A percentile compares a stretch with the other conserved stretches of the same genome.
phyloP scores from a whole-genome alignment of 306 rosid genomes.

The Vigna unguiculata region DNA sequence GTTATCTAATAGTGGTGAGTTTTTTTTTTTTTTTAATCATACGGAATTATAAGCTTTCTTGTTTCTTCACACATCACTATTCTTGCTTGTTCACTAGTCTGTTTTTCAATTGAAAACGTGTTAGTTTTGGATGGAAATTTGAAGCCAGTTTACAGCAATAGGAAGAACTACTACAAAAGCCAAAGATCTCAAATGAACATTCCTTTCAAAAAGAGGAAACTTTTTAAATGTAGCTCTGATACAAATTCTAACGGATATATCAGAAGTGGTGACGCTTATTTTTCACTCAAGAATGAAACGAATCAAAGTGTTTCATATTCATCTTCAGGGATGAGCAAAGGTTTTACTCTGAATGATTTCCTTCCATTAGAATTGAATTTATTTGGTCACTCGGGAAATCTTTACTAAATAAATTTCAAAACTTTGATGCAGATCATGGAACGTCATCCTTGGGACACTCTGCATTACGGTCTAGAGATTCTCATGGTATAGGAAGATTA shows the following conservation, averaged over 20 bases:
- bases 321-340: constrained; percentile 56
- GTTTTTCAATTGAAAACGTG: constrained; percentile 34
- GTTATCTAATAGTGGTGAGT: constrained; percentile 62
- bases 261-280: constrained; percentile 49
- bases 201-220: constrained; percentile 91
- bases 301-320: constrained; percentile 58
- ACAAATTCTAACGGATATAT: constrained; percentile 57
- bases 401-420: constrained; percentile 31
- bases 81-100: constrained; percentile 34
- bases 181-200: constrained; percentile 81
- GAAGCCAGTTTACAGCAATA: constrained; percentile 58
- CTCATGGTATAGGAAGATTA: constrained; percentile 75
- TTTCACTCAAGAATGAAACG: constrained; percentile 53
- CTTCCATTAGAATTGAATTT: constrained; percentile 30
- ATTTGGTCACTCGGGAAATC: constrained; percentile 19
- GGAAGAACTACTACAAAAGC: constrained; percentile 65
- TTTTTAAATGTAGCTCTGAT: constrained; percentile 57
- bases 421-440: constrained; percentile 59
- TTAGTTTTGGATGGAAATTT: constrained; percentile 58
- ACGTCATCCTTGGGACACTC: constrained; percentile 53
- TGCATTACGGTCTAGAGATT: constrained; percentile 66
- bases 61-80: constrained; percentile 20
- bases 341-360: constrained; percentile 48
- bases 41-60: constrained; percentile 21
- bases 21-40: background rate